phyloP scores from a whole-genome alignment of 1,139 yeast species.

The Diutina sp. region DNA sequence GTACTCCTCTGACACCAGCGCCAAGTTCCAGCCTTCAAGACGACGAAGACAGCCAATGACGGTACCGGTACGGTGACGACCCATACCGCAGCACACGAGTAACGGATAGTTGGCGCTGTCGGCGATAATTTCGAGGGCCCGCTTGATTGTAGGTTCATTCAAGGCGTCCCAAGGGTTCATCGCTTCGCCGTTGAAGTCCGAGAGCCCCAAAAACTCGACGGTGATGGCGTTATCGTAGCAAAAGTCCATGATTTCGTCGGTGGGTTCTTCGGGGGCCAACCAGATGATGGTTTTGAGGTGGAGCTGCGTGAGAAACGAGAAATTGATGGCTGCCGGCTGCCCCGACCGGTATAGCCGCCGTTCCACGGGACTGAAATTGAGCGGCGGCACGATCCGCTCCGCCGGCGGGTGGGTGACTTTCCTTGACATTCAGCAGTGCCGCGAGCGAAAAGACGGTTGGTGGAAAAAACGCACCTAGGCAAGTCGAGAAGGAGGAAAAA shows the following conservation, averaged over 20 bases:
- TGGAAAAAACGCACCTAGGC: neutral
- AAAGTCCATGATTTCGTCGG: conserved; percentile 72
- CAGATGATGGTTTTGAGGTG: conserved; percentile 74
- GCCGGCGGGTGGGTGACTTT: conserved; percentile 22
- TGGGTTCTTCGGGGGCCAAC: conserved; percentile 94
- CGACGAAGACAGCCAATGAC: conserved; percentile 87
- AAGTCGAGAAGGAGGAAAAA: no score
- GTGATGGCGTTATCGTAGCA: conserved; percentile 61
- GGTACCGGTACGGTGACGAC: conserved; percentile 91
- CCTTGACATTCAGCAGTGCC: neutral
- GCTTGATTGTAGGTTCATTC: conserved; percentile 67
- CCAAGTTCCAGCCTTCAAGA: conserved; percentile 91
- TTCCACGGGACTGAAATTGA: conserved; percentile 92
- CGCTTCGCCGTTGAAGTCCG: conserved; percentile 24
- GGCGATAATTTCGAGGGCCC: conserved; percentile 65
- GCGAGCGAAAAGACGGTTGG: neutral
- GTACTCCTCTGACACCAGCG: conserved; percentile 87
- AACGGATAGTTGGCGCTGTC: conserved; percentile 68
- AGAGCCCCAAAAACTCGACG: conserved; percentile 52
- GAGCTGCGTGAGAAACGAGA: conserved; percentile 66
- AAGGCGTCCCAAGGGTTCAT: conserved; percentile 93
- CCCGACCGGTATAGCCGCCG: conserved; percentile 78
- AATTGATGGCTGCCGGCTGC: conserved; percentile 92
- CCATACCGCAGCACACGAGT: conserved; percentile 94
- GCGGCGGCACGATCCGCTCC: conserved; percentile 75